A percentile compares a stretch with the other conserved stretches of the same genome.
These are phyloP conservation scores for Gracilaria domingensis DNA, from an alignment of 23 red algal species.

Conservation along the genomic window DNA sequence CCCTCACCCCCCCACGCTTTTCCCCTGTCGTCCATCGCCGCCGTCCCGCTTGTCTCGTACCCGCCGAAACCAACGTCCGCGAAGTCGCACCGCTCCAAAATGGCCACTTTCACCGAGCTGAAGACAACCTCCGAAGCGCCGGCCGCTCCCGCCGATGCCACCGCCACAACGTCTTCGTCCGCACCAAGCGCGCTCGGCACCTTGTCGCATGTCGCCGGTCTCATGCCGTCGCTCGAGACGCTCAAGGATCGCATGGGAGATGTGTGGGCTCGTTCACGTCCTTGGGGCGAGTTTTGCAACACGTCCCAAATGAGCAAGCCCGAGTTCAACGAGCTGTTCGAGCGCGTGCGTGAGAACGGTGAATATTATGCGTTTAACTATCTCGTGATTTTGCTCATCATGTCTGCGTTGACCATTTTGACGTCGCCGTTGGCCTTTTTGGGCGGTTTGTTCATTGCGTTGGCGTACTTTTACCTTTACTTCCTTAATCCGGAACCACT, in stretches of 20 bases:
- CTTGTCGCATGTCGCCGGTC: slow-evolving; percentile 42
- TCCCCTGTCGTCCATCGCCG: not conserved
- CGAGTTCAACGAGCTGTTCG: slow-evolving; percentile 85
- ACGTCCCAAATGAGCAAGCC: slow-evolving; percentile 90
- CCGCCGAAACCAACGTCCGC: not conserved
- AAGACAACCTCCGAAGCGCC: slow-evolving; percentile 43
- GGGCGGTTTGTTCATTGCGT: slow-evolving; percentile 85
- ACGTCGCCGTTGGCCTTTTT: slow-evolving; percentile 90
- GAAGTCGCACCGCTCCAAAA: not conserved
- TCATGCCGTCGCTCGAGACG: slow-evolving; percentile 74
- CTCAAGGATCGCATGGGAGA: slow-evolving; percentile 81
- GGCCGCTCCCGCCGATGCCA: slow-evolving; percentile 26
- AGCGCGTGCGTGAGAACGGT: slow-evolving; percentile 88
- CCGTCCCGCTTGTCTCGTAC: not conserved
- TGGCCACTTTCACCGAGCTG: slow-evolving; percentile 68
- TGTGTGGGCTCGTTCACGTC: slow-evolving; percentile 87
- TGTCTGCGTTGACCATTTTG: slow-evolving; percentile 87
- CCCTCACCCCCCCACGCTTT: not conserved
- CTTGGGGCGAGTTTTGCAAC: slow-evolving; percentile 96
- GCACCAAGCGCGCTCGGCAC: slow-evolving; percentile 39
- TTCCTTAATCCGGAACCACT: slow-evolving; percentile 90
- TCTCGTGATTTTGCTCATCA: slow-evolving; percentile 83
- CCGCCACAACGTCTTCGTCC: slow-evolving; percentile 36
- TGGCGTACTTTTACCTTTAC: slow-evolving; percentile 94
- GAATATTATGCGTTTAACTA: slow-evolving; percentile 96